phyloP scores from a whole-genome alignment of 306 rosid genomes.

The Leucaena leucocephala region DNA sequence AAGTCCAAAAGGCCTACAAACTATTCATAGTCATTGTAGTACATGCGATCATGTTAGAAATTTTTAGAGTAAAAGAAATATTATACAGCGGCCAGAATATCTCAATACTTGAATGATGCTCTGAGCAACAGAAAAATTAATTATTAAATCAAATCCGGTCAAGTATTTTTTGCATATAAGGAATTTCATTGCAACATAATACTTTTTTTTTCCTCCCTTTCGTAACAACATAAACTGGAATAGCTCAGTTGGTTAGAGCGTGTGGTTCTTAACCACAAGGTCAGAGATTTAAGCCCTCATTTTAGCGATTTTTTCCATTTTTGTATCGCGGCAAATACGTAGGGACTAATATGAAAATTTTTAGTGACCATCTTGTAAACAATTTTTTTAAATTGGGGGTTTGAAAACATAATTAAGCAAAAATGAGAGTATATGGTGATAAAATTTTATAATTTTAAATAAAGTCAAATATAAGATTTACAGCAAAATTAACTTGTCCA shows the following conservation, averaged over 20 bases:
- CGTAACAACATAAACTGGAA: neutral
- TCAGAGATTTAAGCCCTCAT: too few relatives aligned
- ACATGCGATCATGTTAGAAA: neutral
- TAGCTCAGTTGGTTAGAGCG: neutral
- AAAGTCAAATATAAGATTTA: too few relatives aligned
- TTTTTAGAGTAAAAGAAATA: too few relatives aligned
- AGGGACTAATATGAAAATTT: neutral
- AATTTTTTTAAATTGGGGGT: neutral
- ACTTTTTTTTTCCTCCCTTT: accelerated
- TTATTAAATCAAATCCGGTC: neutral
- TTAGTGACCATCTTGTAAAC: neutral
- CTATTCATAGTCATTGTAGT: too few relatives aligned
- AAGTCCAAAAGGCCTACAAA: too few relatives aligned
- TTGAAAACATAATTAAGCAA: neutral
- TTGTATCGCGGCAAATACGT: neutral
- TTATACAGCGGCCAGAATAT: too few relatives aligned
- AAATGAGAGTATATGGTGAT: neutral
- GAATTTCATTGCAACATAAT: too few relatives aligned
- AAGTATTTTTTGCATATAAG: neutral
- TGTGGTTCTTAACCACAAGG: too few relatives aligned
- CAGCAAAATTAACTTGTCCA: too few relatives aligned
- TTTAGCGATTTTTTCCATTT: neutral
- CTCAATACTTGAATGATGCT: neutral
- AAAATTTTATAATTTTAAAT: too few relatives aligned
- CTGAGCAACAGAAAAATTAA: too few relatives aligned